Conservation (phyloP, 208 protist genomes). For the Trypanosoma rangeli region DNA sequence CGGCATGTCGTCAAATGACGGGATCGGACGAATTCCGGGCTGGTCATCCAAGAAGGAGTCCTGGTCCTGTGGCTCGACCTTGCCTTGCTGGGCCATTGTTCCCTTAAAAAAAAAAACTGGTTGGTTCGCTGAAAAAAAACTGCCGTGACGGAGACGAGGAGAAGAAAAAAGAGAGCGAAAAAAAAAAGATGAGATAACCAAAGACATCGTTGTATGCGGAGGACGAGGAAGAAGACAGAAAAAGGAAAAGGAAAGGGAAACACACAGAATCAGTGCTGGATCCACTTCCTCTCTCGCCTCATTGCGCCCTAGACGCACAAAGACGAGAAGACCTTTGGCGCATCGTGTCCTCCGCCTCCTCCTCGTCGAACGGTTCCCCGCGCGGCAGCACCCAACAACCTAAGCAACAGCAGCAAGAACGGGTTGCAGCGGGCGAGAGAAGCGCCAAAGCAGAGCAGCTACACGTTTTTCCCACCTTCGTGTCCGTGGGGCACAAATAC, state of each 20-base stretch:
- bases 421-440: not conserved
- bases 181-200: not conserved
- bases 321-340: slow-evolving; percentile 18
- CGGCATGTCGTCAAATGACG: slow-evolving; percentile 98
- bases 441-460: not conserved
- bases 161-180: slow-evolving; percentile 14
- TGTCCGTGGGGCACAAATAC: not conserved
- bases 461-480: not conserved
- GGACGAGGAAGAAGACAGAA: not conserved
- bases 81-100: slow-evolving; percentile 77
- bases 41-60: slow-evolving; percentile 92
- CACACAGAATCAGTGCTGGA: slow-evolving; percentile 8
- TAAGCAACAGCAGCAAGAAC: not conserved
- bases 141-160: slow-evolving; percentile 6
- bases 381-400: slow-evolving; percentile 16
- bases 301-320: not conserved
- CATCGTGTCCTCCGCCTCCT: slow-evolving; percentile 2
- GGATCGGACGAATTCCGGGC: slow-evolving; percentile 86
- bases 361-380: slow-evolving; percentile 13
- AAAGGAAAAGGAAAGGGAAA: slow-evolving; percentile 15
- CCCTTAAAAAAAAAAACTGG: slow-evolving; percentile 52
- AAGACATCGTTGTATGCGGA: not conserved
- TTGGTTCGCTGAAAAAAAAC: slow-evolving; percentile 45
- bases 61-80: slow-evolving; percentile 84
- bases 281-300: slow-evolving; percentile 5